Conservation (phyloP, 176 grass and related monocot species). For the Cocos nucifera region DNA sequence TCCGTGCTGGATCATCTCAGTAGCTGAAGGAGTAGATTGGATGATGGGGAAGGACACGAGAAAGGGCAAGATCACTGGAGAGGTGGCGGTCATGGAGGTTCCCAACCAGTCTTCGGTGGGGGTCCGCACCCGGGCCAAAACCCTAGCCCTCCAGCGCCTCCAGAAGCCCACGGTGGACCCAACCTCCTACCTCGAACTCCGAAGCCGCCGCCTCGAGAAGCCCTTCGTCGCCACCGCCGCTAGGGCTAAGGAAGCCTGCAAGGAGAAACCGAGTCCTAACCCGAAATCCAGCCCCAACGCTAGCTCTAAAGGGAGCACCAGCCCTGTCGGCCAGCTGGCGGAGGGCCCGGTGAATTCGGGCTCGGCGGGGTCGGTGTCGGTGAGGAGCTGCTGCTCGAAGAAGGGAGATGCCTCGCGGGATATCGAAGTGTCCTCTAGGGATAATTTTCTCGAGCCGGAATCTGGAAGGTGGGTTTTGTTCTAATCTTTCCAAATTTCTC, state of each 20-base stretch:
- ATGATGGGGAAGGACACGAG: conserved; percentile 17
- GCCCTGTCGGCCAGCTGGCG: background rate
- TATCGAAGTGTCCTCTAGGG: background rate
- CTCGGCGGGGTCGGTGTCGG: background rate
- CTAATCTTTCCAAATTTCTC: background rate
- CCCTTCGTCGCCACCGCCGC: background rate
- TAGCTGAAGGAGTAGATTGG: too few species aligned
- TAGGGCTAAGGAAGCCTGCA: background rate
- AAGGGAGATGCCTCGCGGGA: background rate
- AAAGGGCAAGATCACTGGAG: conserved; percentile 9
- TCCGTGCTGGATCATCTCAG: too few species aligned
- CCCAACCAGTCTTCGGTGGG: conserved; percentile 10
- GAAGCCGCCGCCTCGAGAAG: conserved; percentile 22
- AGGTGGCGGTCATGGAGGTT: conserved; percentile 12
- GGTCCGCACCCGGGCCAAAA: conserved; percentile 14
- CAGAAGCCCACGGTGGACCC: background rate
- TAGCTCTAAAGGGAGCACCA: background rate
- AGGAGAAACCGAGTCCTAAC: background rate
- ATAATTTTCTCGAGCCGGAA: background rate
- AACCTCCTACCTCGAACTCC: conserved; percentile 23
- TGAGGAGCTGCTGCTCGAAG: background rate
- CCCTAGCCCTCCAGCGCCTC: conserved; percentile 6
- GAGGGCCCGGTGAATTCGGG: background rate
- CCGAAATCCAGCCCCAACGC: background rate
- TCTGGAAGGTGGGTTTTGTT: background rate